Conservation (phyloP, 164 flowering plant genomes). For the Santalum album region DNA sequence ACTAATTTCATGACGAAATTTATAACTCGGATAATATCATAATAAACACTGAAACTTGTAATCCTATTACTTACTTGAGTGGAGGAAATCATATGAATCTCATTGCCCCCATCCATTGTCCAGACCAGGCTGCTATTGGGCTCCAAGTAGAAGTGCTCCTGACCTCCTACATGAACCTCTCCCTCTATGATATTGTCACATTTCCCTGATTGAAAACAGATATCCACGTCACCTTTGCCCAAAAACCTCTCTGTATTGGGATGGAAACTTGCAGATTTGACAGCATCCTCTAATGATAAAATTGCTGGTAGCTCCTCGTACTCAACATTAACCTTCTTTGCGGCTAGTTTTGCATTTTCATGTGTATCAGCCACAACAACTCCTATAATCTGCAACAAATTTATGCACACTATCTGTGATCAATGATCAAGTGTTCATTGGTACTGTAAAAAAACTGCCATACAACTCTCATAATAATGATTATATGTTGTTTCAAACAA, state of each 20-base stretch:
- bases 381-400: slow-evolving; percentile 55
- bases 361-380: slow-evolving; percentile 94
- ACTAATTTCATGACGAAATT: no score
- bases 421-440: neutral
- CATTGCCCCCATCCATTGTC: slow-evolving; percentile 85
- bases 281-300: slow-evolving; percentile 72
- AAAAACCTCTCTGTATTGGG: slow-evolving; percentile 58
- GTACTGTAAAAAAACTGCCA: no score
- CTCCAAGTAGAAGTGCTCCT: slow-evolving; percentile 96
- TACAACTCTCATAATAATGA: no score
- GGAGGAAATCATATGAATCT: slow-evolving; percentile 92
- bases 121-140: slow-evolving; percentile 65
- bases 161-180: slow-evolving; percentile 84
- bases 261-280: slow-evolving; percentile 55
- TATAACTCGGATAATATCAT: neutral
- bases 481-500: no score
- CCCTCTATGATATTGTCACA: slow-evolving; percentile 78
- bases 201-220: slow-evolving; percentile 58
- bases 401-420: neutral
- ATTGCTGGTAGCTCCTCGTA: slow-evolving; percentile 84
- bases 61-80: slow-evolving; percentile 55
- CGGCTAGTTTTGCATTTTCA: slow-evolving; percentile 83
- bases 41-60: neutral
- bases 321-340: slow-evolving; percentile 58
- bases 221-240: slow-evolving; percentile 74